phyloP scores from a whole-genome alignment of 257 asterid species.

The Misopates orontium region DNA sequence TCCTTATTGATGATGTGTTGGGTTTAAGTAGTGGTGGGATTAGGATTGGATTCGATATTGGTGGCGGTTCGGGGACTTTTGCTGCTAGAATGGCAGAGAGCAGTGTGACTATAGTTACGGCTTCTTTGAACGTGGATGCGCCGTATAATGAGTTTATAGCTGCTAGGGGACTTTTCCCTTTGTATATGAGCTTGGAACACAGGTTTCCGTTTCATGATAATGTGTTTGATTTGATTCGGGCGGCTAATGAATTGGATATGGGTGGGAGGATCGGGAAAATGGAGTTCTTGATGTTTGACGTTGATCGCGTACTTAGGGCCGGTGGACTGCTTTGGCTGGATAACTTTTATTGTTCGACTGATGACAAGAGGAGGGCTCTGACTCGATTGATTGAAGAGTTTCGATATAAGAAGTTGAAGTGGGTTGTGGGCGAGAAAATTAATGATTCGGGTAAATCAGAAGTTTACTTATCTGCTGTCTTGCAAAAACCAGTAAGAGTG shows the following conservation, averaged over 20 bases:
- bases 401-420: conserved; percentile 80
- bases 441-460: conserved; percentile 69
- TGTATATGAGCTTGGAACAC: conserved; percentile 73
- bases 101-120: conserved; percentile 66
- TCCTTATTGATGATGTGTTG: conserved; percentile 70
- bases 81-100: conserved; percentile 90
- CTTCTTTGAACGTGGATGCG: conserved; percentile 71
- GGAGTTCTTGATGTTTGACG: conserved; percentile 89
- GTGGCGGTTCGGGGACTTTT: conserved; percentile 90
- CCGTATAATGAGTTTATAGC: conserved; percentile 83
- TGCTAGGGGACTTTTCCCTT: conserved; percentile 80
- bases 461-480: conserved; percentile 70
- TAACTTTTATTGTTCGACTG: conserved; percentile 59
- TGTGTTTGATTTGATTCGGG: conserved; percentile 75
- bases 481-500: conserved; percentile 70
- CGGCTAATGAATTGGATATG: conserved; percentile 62
- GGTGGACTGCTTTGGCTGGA: conserved; percentile 87
- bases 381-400: conserved; percentile 72
- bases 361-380: conserved; percentile 61
- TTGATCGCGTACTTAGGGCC: conserved; percentile 71
- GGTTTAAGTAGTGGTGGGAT: conserved; percentile 60
- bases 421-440: conserved; percentile 81
- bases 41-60: conserved; percentile 67
- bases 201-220: conserved; percentile 72
- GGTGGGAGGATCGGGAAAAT: conserved; percentile 62